Evolutionary conservation across 495 filamentous ascomycete genomes (phyloP).

Genomic region (Bombardia bombarda): DNA sequence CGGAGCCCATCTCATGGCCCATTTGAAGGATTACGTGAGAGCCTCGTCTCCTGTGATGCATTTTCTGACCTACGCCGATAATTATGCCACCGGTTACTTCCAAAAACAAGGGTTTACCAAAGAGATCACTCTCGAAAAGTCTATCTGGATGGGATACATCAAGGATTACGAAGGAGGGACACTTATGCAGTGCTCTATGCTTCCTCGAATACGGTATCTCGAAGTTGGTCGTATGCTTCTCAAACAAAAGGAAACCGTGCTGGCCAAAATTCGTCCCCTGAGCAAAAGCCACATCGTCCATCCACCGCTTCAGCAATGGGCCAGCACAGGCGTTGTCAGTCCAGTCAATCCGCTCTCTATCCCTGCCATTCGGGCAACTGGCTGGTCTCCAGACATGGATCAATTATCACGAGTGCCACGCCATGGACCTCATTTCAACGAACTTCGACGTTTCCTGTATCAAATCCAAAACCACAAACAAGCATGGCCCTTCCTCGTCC

Average conservation of each 20-base stretch:
- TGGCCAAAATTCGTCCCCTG: conserved; percentile 85
- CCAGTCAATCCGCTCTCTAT: conserved; percentile 72
- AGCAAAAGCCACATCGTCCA: conserved; percentile 81
- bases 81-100: conserved; percentile 96
- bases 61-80: conserved; percentile 95
- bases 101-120: conserved; percentile 98
- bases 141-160: conserved; percentile 96
- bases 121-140: conserved; percentile 81
- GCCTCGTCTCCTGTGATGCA: conserved; percentile 94
- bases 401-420: conserved; percentile 83
- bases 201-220: conserved; percentile 84
- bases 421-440: conserved; percentile 88
- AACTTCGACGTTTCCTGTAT: conserved; percentile 80
- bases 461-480: conserved; percentile 86
- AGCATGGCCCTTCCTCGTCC: conserved; percentile 87
- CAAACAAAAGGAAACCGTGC: conserved; percentile 88
- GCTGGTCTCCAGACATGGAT: conserved; percentile 95
- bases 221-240: conserved; percentile 83
- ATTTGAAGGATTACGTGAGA: conserved; percentile 95
- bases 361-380: conserved; percentile 72
- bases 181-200: conserved; percentile 97
- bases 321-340: conserved; percentile 32
- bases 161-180: conserved; percentile 98
- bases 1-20: conserved; percentile 92
- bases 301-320: conserved; percentile 73